Conservation (phyloP, 257 asterid species). For the Solanum commersonii region DNA sequence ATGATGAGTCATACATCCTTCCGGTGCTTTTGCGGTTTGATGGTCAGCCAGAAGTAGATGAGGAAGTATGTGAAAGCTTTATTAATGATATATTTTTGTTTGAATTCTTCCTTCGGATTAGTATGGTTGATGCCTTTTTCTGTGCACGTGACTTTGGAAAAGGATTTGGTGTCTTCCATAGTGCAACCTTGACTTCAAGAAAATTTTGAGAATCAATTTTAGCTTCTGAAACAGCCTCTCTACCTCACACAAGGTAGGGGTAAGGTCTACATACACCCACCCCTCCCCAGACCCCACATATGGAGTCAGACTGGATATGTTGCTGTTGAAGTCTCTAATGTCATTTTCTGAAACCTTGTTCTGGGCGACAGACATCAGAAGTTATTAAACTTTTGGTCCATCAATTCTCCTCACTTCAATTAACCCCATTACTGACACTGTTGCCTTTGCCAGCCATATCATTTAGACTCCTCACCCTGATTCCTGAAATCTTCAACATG, state of each 20-base stretch:
- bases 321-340: background rate
- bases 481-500: background rate
- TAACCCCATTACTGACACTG: background rate
- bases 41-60: conserved; percentile 94
- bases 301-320: background rate
- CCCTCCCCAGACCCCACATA: background rate
- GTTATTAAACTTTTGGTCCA: background rate
- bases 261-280: background rate
- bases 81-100: background rate
- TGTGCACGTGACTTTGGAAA: background rate
- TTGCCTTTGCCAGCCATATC: background rate
- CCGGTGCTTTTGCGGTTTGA: conserved; percentile 90
- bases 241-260: background rate
- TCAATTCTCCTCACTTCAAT: background rate
- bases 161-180: background rate
- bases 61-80: conserved; percentile 48
- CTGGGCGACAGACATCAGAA: background rate
- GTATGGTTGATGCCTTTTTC: background rate
- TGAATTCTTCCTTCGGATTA: background rate
- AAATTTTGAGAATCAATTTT: background rate
- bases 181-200: background rate
- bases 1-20: conserved; percentile 79
- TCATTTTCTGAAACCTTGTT: background rate
- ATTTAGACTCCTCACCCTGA: background rate
- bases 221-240: background rate